A percentile compares a stretch with the other conserved stretches of the same genome.
These are phyloP conservation scores for Tetradesmus obliquus DNA, from an alignment of 139 green algal species.

Conservation along the genomic window DNA sequence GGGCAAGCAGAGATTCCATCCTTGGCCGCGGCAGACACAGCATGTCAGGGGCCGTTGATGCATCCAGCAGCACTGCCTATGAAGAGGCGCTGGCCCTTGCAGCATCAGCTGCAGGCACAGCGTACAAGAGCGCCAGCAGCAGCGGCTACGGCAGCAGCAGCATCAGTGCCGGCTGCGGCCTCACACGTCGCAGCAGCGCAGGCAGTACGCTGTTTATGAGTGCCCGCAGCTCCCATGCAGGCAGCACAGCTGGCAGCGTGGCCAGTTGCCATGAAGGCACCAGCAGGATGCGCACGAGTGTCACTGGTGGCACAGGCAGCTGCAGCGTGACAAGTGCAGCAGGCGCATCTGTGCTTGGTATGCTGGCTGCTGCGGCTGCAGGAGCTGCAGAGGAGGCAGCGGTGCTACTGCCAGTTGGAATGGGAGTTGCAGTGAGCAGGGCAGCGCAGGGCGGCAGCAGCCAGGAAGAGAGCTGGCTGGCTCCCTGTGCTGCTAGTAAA, in stretches of 20 bases:
- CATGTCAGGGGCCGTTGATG: background rate
- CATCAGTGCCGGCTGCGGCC: background rate
- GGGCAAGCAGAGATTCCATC: background rate
- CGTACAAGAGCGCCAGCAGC: background rate
- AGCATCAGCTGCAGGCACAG: background rate
- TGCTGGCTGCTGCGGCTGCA: slow-evolving; percentile 28
- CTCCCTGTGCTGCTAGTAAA: background rate
- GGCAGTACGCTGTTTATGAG: background rate
- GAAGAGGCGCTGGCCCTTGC: background rate
- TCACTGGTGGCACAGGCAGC: background rate
- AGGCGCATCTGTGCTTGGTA: slow-evolving; percentile 6
- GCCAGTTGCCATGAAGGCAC: background rate
- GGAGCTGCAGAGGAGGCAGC: background rate
- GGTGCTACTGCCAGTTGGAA: background rate
- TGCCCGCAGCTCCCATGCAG: background rate
- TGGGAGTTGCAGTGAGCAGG: background rate
- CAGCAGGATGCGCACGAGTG: background rate
- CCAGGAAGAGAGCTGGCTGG: background rate
- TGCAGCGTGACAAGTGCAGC: background rate
- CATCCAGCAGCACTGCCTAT: background rate
- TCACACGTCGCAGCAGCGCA: background rate
- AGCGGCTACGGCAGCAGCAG: background rate
- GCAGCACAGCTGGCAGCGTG: background rate
- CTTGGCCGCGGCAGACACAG: background rate
- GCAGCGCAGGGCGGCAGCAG: background rate